Evolutionary conservation across 1,284 basidiomycete genomes (phyloP).

Genomic region (Microbotryum silenes-acaulis): DNA sequence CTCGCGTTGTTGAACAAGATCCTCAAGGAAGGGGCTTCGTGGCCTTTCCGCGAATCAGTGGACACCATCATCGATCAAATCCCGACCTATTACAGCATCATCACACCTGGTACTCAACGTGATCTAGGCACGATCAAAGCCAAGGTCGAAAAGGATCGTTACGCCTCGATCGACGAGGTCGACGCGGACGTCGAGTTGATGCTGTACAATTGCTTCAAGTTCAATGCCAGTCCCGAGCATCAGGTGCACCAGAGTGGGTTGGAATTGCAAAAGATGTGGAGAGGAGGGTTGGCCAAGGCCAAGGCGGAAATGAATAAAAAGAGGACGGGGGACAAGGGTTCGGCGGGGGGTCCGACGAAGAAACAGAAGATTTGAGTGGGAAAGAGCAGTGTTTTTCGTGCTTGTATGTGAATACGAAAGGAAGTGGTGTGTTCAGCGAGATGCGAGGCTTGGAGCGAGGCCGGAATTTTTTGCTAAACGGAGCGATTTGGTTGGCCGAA

Average conservation of each 20-base stretch:
- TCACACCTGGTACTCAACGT: constrained; percentile 74
- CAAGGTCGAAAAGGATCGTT: constrained; percentile 75
- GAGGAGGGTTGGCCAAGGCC: constrained; percentile 25
- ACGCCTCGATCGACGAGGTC: constrained; percentile 65
- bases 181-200: constrained; percentile 77
- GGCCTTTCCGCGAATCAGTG: constrained; percentile 15
- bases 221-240: constrained; percentile 65
- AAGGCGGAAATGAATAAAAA: constrained; percentile 12
- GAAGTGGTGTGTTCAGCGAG: too few relatives aligned
- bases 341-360: constrained; percentile 1
- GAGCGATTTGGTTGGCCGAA: too few relatives aligned
- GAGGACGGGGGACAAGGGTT: constrained; percentile 2
- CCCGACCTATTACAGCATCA: constrained; percentile 72
- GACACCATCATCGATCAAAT: constrained; percentile 67
- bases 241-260: constrained; percentile 54
- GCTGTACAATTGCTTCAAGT: constrained; percentile 73
- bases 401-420: too few relatives aligned
- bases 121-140: constrained; percentile 75
- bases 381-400: too few relatives aligned
- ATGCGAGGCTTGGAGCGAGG: too few relatives aligned
- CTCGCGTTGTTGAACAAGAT: constrained; percentile 63
- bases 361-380: constrained; percentile 1
- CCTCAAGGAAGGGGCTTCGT: constrained; percentile 60
- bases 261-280: constrained; percentile 40
- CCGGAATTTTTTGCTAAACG: too few relatives aligned